Base-by-base conservation (phyloP, 2,329 filamentous ascomycete species). In the Paraconiothyrium sp. region DNA sequence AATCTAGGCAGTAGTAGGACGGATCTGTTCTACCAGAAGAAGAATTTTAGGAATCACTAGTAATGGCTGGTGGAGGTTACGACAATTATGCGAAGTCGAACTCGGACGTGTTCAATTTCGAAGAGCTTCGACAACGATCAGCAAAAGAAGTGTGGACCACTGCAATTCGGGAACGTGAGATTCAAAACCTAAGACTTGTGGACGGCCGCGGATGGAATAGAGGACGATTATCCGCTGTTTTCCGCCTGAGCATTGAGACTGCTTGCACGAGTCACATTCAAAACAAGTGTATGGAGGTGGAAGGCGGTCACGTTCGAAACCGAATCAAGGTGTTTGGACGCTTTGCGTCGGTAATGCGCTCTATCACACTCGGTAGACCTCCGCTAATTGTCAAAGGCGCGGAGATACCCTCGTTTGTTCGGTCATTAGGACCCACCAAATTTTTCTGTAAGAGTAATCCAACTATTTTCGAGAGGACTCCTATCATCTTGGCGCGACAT, bases 1-100 rank as follows among this genome's bases (percentile, higher is more conserved):
- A 99, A 99, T 78, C 82, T 99, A 76, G 95, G 95, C 46, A 97
- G 92, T 84, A 95, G 91, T 61, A 89, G 95, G 82, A 99, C 95
- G 75, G 95, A 99, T 86, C 85, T 98, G 81, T 88, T 89, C 70
- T 89, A 90, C 78, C 88, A 91, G 80, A 91, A 92, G 80, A 92
- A 92, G 83, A 84, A 87, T 82, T 89, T 89, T 74, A 80, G 87
- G 69, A 89, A 89, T 83, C 85, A 88, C 47, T 78, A 66, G 61
- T 22, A 10, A 14, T 34, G n/a, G 43, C 30, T 4, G 9, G 41
- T 50, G 27, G 8, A 10, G 24, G 34, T 30, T 37, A 24, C 7
- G 49, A n/a, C 32, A 37, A 37, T 22, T 8, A 22, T 41, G 27
- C 27, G 27, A 30, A 30, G 27, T 30, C 27, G 27, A 30, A 30